These are phyloP conservation scores for Linum usitatissimum DNA, from an alignment of 345 rosid genomes.

Conservation along the genomic window DNA sequence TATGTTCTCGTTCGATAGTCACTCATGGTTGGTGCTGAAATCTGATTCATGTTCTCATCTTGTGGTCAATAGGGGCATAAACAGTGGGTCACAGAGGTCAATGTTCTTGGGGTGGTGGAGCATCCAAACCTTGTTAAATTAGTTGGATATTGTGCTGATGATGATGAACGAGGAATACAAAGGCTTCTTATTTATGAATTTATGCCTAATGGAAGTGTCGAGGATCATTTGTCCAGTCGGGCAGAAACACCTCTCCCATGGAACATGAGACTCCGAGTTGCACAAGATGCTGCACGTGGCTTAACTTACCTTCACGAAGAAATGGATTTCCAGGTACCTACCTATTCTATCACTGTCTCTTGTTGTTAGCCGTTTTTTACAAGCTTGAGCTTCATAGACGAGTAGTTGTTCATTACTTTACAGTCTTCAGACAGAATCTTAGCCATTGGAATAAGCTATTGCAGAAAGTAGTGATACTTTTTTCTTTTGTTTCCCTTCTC, in stretches of 20 bases:
- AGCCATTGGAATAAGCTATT: neutral
- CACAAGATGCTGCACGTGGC: constrained; percentile 88
- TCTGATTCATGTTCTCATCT: neutral
- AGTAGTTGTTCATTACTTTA: neutral
- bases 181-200: constrained; percentile 74
- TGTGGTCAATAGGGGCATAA: constrained; percentile 64
- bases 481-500: neutral
- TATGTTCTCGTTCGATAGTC: neutral
- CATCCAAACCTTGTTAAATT: constrained; percentile 82
- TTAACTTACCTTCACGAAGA: constrained; percentile 70
- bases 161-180: constrained; percentile 87
- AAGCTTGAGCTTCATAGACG: too few relatives aligned
- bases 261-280: constrained; percentile 71
- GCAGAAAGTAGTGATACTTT: neutral
- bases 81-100: constrained; percentile 90
- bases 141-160: constrained; percentile 86
- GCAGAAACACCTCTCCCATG: constrained; percentile 56
- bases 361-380: too few relatives aligned
- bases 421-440: constrained; percentile 2
- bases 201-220: constrained; percentile 77
- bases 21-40: neutral
- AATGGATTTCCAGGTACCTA: constrained; percentile 78
- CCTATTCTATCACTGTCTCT: too few relatives aligned
- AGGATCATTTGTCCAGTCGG: constrained; percentile 43
- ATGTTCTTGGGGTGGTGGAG: constrained; percentile 77